phyloP scores from a whole-genome alignment of 768 basidiomycete species.

The Brasilioporus rufonigricans region DNA sequence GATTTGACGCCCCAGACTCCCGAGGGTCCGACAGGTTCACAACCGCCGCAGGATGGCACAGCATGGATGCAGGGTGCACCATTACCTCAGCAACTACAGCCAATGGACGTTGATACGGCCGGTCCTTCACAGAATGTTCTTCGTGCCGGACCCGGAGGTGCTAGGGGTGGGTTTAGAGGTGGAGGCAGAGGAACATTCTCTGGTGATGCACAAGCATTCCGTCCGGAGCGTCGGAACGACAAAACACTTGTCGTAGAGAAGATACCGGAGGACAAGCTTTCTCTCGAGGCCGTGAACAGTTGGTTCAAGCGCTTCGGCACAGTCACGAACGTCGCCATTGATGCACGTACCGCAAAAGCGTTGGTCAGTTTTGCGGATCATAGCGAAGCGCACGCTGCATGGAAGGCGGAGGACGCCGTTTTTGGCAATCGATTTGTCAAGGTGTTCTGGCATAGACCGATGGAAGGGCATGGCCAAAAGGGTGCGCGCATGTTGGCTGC shows the following conservation, averaged over 20 bases:
- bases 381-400: conserved; percentile 81
- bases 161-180: conserved; percentile 46
- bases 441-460: conserved; percentile 91
- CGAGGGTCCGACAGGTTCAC: conserved; percentile 29
- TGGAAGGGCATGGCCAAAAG: conserved; percentile 84
- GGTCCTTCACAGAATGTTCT: conserved; percentile 19
- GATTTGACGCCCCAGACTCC: conserved; percentile 66
- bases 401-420: conserved; percentile 93
- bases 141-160: conserved; percentile 33
- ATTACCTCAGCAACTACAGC: conserved; percentile 8
- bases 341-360: conserved; percentile 70
- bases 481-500: conserved; percentile 80
- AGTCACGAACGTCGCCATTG: conserved; percentile 90
- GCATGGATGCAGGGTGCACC: conserved; percentile 21
- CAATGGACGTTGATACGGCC: conserved; percentile 36
- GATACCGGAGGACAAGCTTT: conserved; percentile 83
- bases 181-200: conserved; percentile 57
- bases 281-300: conserved; percentile 71
- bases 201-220: conserved; percentile 64
- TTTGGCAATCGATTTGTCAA: conserved; percentile 95
- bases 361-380: conserved; percentile 85
- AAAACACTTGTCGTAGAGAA: conserved; percentile 92
- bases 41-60: conserved; percentile 21
- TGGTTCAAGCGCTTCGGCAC: conserved; percentile 94
- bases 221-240: conserved; percentile 63